A percentile compares a stretch with the other conserved stretches of the same genome.
Conservation (phyloP, 2,329 filamentous ascomycete genomes). For the Diplodia scrobiculata region DNA sequence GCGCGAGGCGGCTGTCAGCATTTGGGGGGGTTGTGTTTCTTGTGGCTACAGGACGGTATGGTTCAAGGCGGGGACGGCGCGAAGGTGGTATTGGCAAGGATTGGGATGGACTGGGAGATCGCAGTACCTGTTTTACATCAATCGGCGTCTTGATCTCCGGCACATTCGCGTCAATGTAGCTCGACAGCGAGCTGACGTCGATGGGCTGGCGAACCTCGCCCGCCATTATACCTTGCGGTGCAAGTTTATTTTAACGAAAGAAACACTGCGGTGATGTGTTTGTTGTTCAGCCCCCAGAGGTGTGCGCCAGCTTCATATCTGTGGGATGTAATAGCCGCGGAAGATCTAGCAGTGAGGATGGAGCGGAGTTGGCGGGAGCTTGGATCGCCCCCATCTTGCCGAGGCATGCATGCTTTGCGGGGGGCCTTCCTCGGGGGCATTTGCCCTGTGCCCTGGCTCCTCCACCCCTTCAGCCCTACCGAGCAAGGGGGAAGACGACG, state of each 20-base stretch:
- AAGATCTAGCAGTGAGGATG: not conserved
- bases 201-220: constrained; percentile 88
- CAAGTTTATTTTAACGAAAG: not conserved
- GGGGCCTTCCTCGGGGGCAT: not conserved
- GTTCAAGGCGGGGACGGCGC: too few relatives aligned
- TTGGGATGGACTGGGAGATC: not conserved
- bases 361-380: constrained; percentile 20
- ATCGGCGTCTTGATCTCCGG: constrained; percentile 80
- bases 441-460: not conserved
- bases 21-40: not conserved
- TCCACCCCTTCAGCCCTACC: not conserved
- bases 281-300: not conserved
- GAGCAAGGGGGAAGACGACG: not conserved
- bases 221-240: constrained; percentile 63
- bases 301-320: not conserved
- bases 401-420: constrained; percentile 19
- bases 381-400: constrained; percentile 18
- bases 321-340: constrained; percentile 6
- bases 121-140: constrained; percentile 82
- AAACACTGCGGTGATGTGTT: not conserved
- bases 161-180: constrained; percentile 76
- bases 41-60: too few relatives aligned
- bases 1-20: not conserved
- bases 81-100: not conserved
- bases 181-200: constrained; percentile 75